Base-by-base conservation (phyloP, 1,139 yeast species). In the Kodamaea alishanica region DNA sequence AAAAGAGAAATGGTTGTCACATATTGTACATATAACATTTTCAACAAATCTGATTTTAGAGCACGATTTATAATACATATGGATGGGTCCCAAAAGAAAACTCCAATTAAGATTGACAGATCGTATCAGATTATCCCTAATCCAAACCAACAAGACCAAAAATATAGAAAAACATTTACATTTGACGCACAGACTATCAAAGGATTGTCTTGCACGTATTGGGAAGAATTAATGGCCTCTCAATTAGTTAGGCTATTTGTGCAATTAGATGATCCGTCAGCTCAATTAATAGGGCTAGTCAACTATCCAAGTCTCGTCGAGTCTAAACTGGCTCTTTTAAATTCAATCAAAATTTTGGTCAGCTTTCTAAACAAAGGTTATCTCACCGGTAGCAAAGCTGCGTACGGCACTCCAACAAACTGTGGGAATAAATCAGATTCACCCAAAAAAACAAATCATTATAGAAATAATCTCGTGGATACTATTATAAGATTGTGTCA, bases 1-100 rank as follows among this genome's bases (percentile, higher is more conserved):
- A 50, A 61, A 47, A 49, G 59, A 28, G 74, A 67, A 32, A 55
- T 63, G 47, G 61, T 73, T 24, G 72, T 73, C 3, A 73, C 77
- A 0, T 75, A 65, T 45, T 76, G 81, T 46, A 48, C 68, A 6
- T 77, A 72, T 52, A 77, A 77, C 47, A 55, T 73, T 26, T 76
- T 77, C 50, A 56, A 61, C 34, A 70, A 62, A 44, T 67, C 74
- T 15, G 83, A 77, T 49, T 58, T 77, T 39, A 67, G 64, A 52
- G 73, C 62, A 8, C 58, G 64, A 32, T 63, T 52, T 41, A 58
- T 67, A 15, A 49, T 69, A 6, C 54, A 56, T 9, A 41, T 46
- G 42, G 48, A 46, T 10, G 56, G 59, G 3, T 38, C 54, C 7
- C 47, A 50, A 23, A 57, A 53, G 34, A 50, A 46, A 34, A 45